Percentiles rank a stretch among this genome's conserved stretches.
phyloP scores from a whole-genome alignment of 148 eudicot genomes.

The Spergularia marina region DNA sequence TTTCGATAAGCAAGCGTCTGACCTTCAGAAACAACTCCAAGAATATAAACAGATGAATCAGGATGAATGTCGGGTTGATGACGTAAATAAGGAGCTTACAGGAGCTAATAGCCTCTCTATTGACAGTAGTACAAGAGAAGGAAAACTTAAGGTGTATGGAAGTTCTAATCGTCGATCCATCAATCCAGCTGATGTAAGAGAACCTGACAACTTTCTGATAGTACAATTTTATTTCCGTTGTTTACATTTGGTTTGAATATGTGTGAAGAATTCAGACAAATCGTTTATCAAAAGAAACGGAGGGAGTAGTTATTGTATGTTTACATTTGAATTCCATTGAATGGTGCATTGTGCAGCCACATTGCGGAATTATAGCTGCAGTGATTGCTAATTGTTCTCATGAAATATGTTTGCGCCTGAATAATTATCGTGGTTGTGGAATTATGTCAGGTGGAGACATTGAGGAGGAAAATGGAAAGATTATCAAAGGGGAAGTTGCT shows the following conservation, averaged over 20 bases:
- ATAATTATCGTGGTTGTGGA: not conserved
- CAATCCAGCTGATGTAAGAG: slow-evolving; percentile 60
- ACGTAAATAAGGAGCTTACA: slow-evolving; percentile 26
- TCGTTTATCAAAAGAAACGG: too few species aligned
- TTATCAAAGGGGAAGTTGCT: slow-evolving; percentile 63
- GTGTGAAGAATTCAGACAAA: too few species aligned
- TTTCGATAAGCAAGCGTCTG: slow-evolving; percentile 58
- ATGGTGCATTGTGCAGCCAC: too few species aligned
- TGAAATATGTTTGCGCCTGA: too few species aligned
- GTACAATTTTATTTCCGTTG: not conserved
- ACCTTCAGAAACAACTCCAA: slow-evolving; percentile 56
- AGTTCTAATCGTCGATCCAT: slow-evolving; percentile 25
- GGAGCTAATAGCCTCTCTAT: slow-evolving; percentile 21
- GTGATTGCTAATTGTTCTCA: too few species aligned
- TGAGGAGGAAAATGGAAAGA: slow-evolving; percentile 72
- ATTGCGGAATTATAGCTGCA: too few species aligned
- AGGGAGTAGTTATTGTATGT: too few species aligned
- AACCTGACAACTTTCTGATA: not conserved
- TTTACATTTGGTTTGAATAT: not conserved
- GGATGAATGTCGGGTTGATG: slow-evolving; percentile 23
- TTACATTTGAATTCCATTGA: too few species aligned
- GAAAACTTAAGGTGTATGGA: slow-evolving; percentile 5
- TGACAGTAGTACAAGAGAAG: slow-evolving; percentile 5
- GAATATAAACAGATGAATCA: slow-evolving; percentile 40
- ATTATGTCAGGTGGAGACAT: slow-evolving; percentile 48